A percentile compares a stretch with the other conserved stretches of the same genome.
Conservation (phyloP, 2,329 filamentous ascomycete genomes). For the Cladosporium sp. region DNA sequence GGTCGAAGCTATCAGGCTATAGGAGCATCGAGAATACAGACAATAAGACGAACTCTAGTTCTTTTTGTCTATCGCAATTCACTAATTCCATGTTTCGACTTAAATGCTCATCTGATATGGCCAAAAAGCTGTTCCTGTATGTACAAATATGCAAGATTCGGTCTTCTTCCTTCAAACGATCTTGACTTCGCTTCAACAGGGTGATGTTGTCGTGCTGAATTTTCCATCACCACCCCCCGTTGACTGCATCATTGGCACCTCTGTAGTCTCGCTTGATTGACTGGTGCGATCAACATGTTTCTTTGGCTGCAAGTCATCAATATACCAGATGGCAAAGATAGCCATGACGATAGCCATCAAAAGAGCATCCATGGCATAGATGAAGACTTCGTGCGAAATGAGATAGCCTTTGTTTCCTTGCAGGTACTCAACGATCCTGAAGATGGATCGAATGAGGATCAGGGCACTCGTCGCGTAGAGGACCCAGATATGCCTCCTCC, state of each 20-base stretch:
- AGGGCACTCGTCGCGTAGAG: conserved; percentile 37
- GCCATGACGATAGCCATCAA: conserved; percentile 34
- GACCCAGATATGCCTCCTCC: conserved; percentile 33
- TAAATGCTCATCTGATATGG: no score
- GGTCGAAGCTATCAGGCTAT: no score
- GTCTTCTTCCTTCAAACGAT: no score
- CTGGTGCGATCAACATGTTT: neutral
- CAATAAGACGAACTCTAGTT: no score
- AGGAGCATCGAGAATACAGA: no score
- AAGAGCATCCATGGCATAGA: conserved; percentile 44
- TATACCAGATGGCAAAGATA: conserved; percentile 15
- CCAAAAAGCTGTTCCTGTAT: no score
- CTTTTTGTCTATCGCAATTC: no score
- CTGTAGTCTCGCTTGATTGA: neutral
- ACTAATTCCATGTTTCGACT: no score
- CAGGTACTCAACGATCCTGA: conserved; percentile 47
- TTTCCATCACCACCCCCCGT: no score
- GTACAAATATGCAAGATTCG: no score
- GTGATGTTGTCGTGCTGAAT: no score
- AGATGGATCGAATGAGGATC: conserved; percentile 45
- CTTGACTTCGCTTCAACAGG: no score
- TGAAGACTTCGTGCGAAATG: conserved; percentile 38
- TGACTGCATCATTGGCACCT: neutral
- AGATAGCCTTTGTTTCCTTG: conserved; percentile 41
- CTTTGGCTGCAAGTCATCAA: conserved; percentile 7